phyloP scores from a whole-genome alignment of 176 grass and related monocot genomes.

The Aegilops umbellulata region DNA sequence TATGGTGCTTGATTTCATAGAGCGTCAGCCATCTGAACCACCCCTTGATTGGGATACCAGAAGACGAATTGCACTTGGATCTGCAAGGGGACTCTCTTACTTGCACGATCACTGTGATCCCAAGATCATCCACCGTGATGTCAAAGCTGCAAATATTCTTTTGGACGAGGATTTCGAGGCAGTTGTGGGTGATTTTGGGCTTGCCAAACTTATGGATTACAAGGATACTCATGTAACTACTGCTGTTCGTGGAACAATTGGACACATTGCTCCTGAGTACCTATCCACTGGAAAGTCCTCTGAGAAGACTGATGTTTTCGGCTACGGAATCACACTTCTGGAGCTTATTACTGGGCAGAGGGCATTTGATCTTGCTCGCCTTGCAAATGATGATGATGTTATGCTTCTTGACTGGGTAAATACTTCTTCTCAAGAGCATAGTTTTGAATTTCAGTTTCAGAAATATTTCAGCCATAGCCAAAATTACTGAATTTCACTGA shows the following conservation, averaged over 20 bases:
- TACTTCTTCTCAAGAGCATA: background rate
- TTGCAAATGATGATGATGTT: constrained; percentile 65
- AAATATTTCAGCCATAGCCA: background rate
- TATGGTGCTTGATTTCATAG: constrained; percentile 35
- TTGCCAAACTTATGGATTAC: constrained; percentile 67
- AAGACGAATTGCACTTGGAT: constrained; percentile 50
- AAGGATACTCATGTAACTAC: constrained; percentile 62
- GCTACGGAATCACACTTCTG: constrained; percentile 63
- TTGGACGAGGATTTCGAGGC: constrained; percentile 62
- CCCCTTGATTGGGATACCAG: constrained; percentile 53
- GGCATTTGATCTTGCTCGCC: constrained; percentile 62
- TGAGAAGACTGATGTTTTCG: constrained; percentile 71
- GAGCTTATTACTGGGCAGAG: constrained; percentile 68
- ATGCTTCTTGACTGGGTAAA: constrained; percentile 74
- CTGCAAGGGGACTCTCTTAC: constrained; percentile 66
- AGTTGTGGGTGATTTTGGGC: constrained; percentile 62
- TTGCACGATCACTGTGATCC: constrained; percentile 66
- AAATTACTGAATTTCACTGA: background rate
- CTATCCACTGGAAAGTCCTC: constrained; percentile 58
- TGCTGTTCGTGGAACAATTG: constrained; percentile 56
- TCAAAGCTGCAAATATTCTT: constrained; percentile 65
- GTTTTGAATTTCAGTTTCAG: background rate
- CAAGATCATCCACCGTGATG: constrained; percentile 66
- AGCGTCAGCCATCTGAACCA: constrained; percentile 43
- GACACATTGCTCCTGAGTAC: constrained; percentile 58